Evolutionary conservation across 352 stramenopile species (phyloP).

Genomic region (Globisporangium paroecandrum): DNA sequence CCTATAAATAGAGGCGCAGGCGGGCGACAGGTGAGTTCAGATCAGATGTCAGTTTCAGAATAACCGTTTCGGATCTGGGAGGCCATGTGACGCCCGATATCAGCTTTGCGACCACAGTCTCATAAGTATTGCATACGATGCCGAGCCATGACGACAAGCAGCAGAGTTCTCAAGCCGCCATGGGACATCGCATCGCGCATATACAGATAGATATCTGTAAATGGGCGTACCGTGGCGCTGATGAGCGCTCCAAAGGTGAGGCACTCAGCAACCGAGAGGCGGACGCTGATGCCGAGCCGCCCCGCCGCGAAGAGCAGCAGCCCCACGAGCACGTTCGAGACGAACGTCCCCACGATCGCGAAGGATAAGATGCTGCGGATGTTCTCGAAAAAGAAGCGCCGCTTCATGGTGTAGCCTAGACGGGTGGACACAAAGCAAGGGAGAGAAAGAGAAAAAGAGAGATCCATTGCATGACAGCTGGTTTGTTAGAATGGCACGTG

Average conservation of each 20-base stretch:
- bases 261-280: conserved; percentile 83
- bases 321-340: conserved; percentile 85
- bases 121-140: not conserved
- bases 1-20: conserved; percentile 18
- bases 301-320: conserved; percentile 73
- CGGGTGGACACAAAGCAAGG: not conserved
- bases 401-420: conserved; percentile 85
- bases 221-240: conserved; percentile 59
- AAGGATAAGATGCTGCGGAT: conserved; percentile 88
- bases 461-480: not conserved
- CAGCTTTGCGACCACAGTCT: not conserved
- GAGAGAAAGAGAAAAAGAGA: not conserved
- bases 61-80: no score
- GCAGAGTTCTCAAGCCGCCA: not conserved
- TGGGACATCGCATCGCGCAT: not conserved
- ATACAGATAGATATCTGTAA: not conserved
- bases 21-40: not conserved
- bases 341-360: conserved; percentile 87
- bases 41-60: not conserved
- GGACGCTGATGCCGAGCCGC: conserved; percentile 52
- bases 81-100: no score
- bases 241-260: conserved; percentile 92
- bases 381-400: conserved; percentile 90
- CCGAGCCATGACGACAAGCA: not conserved
- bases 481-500: not conserved